Conservation (phyloP, 768 basidiomycete species). For the Calvatia gigantea region DNA sequence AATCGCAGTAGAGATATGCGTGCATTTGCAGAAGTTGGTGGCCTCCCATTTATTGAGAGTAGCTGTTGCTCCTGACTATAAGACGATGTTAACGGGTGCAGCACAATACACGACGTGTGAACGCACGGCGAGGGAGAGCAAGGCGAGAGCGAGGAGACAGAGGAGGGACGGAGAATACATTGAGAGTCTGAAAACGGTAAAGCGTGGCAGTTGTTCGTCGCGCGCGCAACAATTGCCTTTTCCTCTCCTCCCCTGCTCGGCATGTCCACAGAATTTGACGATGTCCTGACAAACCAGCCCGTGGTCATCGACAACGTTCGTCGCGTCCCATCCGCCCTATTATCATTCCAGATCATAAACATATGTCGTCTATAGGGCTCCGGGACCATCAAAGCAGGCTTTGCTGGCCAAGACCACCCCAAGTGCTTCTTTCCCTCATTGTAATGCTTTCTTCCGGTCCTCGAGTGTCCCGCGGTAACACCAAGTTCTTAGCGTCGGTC, state of each 20-base stretch:
- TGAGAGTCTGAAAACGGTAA: slow-evolving; percentile 11
- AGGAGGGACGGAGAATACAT: slow-evolving; percentile 1
- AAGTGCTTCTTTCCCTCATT: slow-evolving; percentile 99
- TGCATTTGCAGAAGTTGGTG: slow-evolving; percentile 91
- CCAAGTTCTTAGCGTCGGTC: slow-evolving; percentile 67
- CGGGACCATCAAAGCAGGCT: slow-evolving; percentile 98
- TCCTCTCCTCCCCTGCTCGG: slow-evolving; percentile 13
- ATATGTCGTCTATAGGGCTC: slow-evolving; percentile 66
- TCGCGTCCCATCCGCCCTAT: slow-evolving; percentile 17
- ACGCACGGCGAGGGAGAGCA: slow-evolving; percentile 24
- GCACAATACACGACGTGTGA: not conserved
- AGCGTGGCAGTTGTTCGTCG: not conserved
- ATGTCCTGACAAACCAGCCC: slow-evolving; percentile 96
- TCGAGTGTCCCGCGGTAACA: slow-evolving; percentile 24
- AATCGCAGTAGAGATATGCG: not conserved
- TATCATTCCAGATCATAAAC: slow-evolving; percentile 17
- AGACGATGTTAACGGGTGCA: not conserved
- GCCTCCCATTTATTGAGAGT: slow-evolving; percentile 77
- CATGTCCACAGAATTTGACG: slow-evolving; percentile 88
- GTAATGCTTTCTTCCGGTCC: slow-evolving; percentile 56
- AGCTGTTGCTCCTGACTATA: slow-evolving; percentile 22
- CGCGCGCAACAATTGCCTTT: slow-evolving; percentile 14
- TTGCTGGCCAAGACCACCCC: slow-evolving; percentile 98
- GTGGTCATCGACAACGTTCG: slow-evolving; percentile 98
- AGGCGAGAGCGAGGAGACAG: not conserved